Conservation (phyloP, 495 filamentous ascomycete species). For the Tuber borchii region DNA sequence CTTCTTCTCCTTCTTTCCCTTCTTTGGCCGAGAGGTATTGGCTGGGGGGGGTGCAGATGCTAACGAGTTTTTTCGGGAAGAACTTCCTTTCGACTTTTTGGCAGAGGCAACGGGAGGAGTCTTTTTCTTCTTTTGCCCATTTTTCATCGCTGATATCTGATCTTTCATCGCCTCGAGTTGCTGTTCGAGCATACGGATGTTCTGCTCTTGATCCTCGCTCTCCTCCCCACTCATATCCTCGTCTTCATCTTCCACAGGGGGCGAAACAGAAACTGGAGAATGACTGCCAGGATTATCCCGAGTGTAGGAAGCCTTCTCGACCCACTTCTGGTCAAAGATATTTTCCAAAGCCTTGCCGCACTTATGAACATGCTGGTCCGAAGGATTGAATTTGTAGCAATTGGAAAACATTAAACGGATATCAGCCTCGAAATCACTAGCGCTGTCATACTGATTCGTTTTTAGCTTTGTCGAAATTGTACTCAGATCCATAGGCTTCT, state of each 20-base stretch:
- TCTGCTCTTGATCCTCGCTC: conserved; percentile 46
- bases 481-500: conserved; percentile 88
- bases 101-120: conserved; percentile 55
- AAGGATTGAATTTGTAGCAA: conserved; percentile 84
- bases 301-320: conserved; percentile 67
- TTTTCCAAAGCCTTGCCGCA: conserved; percentile 65
- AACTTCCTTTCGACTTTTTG: conserved; percentile 45
- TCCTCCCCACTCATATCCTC: conserved; percentile 60
- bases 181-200: conserved; percentile 56
- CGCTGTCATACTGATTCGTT: conserved; percentile 70
- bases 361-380: conserved; percentile 62
- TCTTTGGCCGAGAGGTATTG: conserved; percentile 31
- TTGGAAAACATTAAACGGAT: conserved; percentile 78
- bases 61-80: conserved; percentile 29
- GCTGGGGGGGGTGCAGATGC: conserved; percentile 16
- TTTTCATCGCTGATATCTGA: conserved; percentile 57
- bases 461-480: conserved; percentile 71
- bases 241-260: conserved; percentile 61
- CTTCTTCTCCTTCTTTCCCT: conserved; percentile 37
- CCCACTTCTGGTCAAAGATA: conserved; percentile 67
- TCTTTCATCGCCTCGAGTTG: conserved; percentile 61
- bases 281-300: conserved; percentile 60
- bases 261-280: conserved; percentile 48
- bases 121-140: conserved; percentile 53
- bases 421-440: conserved; percentile 80